Percentiles rank a stretch among this genome's conserved stretches.
Conservation (phyloP, 768 basidiomycete genomes). For the Sutorius australiensis region DNA sequence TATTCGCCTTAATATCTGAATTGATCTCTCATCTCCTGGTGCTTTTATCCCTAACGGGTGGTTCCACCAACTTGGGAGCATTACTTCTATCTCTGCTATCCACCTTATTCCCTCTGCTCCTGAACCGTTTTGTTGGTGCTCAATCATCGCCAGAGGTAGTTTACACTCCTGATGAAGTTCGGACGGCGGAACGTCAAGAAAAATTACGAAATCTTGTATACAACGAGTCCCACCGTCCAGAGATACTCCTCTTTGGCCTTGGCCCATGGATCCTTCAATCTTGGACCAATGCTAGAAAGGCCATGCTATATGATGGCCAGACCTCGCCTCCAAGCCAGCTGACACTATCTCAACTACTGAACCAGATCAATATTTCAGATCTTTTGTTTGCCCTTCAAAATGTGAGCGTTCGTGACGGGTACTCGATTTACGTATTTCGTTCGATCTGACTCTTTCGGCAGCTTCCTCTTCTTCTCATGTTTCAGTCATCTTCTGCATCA, state of each 20-base stretch:
- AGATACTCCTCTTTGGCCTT: constrained; percentile 78
- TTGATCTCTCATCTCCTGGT: constrained; percentile 68
- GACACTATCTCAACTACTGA: constrained; percentile 44
- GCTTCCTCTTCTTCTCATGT: constrained; percentile 71
- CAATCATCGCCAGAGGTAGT: constrained; percentile 40
- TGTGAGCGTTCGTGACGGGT: constrained; percentile 40
- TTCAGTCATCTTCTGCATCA: constrained; percentile 69
- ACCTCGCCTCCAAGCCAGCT: constrained; percentile 34
- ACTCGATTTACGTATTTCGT: constrained; percentile 4
- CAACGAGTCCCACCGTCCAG: constrained; percentile 72
- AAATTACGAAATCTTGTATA: constrained; percentile 71
- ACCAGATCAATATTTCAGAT: constrained; percentile 61
- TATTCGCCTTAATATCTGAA: constrained; percentile 69
- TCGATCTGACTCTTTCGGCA: constrained; percentile 29
- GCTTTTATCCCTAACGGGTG: constrained; percentile 58
- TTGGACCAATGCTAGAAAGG: constrained; percentile 65
- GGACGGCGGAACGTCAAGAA: constrained; percentile 67
- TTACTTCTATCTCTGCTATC: constrained; percentile 61
- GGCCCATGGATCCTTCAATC: constrained; percentile 80
- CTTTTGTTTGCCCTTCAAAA: constrained; percentile 65
- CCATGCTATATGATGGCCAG: constrained; percentile 56
- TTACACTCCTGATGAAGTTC: constrained; percentile 54
- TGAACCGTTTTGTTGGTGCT: constrained; percentile 47
- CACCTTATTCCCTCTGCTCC: constrained; percentile 53
- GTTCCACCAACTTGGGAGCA: constrained; percentile 49